These are phyloP conservation scores for Colletotrichum sp. DNA, from an alignment of 2,329 filamentous ascomycete genomes.

Conservation along the genomic window DNA sequence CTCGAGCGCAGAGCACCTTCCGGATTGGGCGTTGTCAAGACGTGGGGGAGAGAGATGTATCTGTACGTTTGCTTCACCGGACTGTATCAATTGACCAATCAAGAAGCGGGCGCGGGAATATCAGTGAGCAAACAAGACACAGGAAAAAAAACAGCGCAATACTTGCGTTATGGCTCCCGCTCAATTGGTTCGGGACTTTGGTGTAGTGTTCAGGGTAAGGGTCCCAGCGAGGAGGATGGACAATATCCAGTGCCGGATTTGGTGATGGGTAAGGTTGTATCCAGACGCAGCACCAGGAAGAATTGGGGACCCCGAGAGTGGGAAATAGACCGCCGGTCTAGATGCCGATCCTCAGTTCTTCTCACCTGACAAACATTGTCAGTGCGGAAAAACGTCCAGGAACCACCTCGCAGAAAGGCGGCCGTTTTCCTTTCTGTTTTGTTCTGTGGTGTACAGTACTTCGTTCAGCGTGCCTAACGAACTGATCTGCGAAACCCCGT, in stretches of 20 bases:
- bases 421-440: not conserved
- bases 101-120: not conserved
- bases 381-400: not conserved
- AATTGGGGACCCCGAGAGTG: not conserved
- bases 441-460: not conserved
- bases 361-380: constrained; percentile 1
- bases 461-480: not conserved
- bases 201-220: not conserved
- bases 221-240: not conserved
- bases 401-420: not conserved
- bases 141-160: constrained; percentile 3
- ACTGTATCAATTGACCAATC: not conserved
- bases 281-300: not conserved
- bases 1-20: constrained; percentile 1
- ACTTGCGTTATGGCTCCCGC: not conserved
- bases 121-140: not conserved
- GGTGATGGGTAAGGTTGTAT: not conserved
- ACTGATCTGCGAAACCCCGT: not conserved
- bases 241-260: not conserved
- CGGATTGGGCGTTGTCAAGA: not conserved
- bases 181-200: not conserved
- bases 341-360: constrained; percentile 16
- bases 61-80: not conserved
- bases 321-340: constrained; percentile 3
- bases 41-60: not conserved